phyloP scores from a whole-genome alignment of 75 land plant genomes.

The Pinus albicaulis region DNA sequence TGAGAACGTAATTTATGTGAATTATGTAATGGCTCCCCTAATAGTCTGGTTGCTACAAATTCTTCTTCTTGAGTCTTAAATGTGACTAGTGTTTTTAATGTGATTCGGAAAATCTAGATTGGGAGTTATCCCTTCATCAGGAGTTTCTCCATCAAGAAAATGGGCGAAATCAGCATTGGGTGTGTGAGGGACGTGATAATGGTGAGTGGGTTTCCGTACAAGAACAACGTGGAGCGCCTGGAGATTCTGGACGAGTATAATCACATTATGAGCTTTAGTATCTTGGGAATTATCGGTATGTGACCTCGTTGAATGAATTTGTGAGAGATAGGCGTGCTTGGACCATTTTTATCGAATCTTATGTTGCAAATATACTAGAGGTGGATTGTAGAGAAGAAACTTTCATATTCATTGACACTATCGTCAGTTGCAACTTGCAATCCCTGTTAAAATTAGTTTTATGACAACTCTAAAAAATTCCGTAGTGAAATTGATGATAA shows the following conservation, averaged over 20 bases:
- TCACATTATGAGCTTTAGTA: constrained; percentile 64
- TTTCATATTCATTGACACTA: constrained; percentile 23
- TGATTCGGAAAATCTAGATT: too few species aligned
- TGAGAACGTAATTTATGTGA: too few species aligned
- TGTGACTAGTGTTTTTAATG: too few species aligned
- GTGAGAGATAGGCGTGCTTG: neutral
- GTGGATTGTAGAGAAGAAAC: constrained; percentile 37
- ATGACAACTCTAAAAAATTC: too few species aligned
- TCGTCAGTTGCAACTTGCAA: constrained; percentile 28
- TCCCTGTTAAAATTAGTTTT: neutral
- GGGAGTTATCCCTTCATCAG: constrained; percentile 63
- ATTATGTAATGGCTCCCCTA: too few species aligned
- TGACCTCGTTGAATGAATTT: constrained; percentile 32
- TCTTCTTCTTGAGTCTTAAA: too few species aligned
- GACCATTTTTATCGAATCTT: constrained; percentile 20
- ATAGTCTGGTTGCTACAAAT: too few species aligned
- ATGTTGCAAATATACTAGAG: constrained; percentile 13
- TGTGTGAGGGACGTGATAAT: constrained; percentile 62
- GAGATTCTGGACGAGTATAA: constrained; percentile 61
- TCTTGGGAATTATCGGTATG: constrained; percentile 61
- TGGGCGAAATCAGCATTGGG: constrained; percentile 55
- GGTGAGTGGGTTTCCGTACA: constrained; percentile 68
- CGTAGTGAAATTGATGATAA: too few species aligned
- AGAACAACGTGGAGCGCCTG: constrained; percentile 59
- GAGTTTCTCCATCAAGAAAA: constrained; percentile 22